Base-by-base conservation (phyloP, 108 stramenopile species). In the Nitzschia putrida region DNA sequence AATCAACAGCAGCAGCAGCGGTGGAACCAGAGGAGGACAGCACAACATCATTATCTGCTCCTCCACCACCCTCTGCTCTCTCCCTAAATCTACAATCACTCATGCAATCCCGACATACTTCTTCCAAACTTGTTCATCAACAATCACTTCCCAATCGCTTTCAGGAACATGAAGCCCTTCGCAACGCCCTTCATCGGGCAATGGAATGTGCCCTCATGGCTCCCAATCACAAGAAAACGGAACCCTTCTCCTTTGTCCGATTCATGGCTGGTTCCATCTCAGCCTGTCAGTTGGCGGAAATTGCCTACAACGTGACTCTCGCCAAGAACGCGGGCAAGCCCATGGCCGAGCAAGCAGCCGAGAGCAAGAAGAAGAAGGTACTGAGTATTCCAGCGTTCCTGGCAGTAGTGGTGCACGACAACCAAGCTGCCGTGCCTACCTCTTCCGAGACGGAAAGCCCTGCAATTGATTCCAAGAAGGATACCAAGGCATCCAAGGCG, bases 151-250 rank as follows among this genome's bases (percentile, higher is more conserved):
- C 21, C 37, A 21, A 63, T 47, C 20, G 9, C 29, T 39, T 56
- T 23, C 53, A 76, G 24, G 40, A 68, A 38, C 54, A 68, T n/a
- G 16, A 14, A 45, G 60, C 71, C 49, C 64, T 87, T 38, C 64
- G 26, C 20, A 53, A 69, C 3, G 86, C 91, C 12, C 76, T 93
- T 51, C 63, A 71, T 50, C 78, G 92, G 26, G 88, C 81, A 24
- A 77, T 90, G 0, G 43, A 66, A 61, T 87, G 87, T 65, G 91
- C 85, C 20, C 34, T 60, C 21, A 69, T 72, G 13, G 88, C 87
- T 16, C 87, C 83, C 8, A 93, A 88, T 59, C 87, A 90, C 65
- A 87, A 82, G 42, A 55, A 76, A 16, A 89, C 81, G 26, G 86
- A 90, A 72, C 86, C 88, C 2, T 79, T 76, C 47, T 85, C 82